These are phyloP conservation scores for Fraxinus paxiana DNA, from an alignment of 305 asterid genomes.

Conservation along the genomic window DNA sequence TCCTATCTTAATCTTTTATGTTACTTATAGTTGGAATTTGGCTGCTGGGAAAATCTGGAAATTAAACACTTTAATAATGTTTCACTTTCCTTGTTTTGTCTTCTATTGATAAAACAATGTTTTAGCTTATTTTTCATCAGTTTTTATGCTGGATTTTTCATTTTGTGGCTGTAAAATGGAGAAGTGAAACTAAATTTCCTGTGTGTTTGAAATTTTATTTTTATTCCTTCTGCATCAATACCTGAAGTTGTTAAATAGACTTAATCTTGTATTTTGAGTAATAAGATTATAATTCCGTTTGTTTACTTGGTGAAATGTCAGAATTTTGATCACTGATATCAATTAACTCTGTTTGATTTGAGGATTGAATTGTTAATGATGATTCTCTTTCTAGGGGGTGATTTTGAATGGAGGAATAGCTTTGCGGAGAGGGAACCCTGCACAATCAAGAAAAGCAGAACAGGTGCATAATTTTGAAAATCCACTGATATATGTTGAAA, in stretches of 20 bases:
- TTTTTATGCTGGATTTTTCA: constrained; percentile 7
- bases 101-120: neutral
- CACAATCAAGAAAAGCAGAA: constrained; percentile 70
- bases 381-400: constrained; percentile 49
- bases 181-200: neutral
- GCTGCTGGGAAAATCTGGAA: constrained; percentile 28
- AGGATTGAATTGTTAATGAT: constrained; percentile 25
- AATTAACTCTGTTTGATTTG: neutral
- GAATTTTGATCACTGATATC: neutral
- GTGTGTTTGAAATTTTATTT: neutral
- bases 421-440: constrained; percentile 76
- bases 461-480: constrained; percentile 37
- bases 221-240: neutral
- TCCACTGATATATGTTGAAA: neutral
- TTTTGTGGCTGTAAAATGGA: neutral
- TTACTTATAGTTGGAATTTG: constrained; percentile 18
- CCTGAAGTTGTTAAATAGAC: neutral
- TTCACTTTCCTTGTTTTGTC: constrained; percentile 33
- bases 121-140: neutral
- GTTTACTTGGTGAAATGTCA: constrained; percentile 4
- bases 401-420: constrained; percentile 75
- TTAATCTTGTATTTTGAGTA: neutral
- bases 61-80: constrained; percentile 17
- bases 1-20: constrained; percentile 4
- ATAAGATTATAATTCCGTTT: neutral